Evolutionary conservation across 176 grass and related monocot genomes (phyloP).

Genomic region (Pharus latifolius): DNA sequence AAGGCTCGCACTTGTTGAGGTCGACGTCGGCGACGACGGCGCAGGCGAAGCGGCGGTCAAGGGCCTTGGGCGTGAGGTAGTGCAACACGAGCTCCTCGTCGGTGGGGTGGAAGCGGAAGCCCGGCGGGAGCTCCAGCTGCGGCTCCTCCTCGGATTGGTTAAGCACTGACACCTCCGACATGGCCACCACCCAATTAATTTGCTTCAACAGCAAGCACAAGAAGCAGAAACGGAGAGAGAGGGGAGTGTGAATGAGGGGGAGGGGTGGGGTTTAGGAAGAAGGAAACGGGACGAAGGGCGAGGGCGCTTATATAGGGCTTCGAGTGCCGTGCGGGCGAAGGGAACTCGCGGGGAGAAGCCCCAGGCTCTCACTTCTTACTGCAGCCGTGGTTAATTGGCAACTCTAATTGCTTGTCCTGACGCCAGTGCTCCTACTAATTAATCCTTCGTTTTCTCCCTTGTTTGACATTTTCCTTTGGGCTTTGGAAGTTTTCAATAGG

Average conservation of each 20-base stretch:
- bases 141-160: slow-evolving; percentile 11
- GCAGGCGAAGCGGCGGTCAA: slow-evolving; percentile 30
- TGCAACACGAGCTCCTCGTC: slow-evolving; percentile 68
- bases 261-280: slow-evolving; percentile 11
- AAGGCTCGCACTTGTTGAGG: slow-evolving; percentile 91
- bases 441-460: neutral
- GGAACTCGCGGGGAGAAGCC: neutral
- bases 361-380: neutral
- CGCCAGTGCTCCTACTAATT: neutral
- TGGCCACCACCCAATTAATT: neutral
- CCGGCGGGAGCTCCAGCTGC: slow-evolving; percentile 49
- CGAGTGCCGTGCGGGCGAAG: slow-evolving; percentile 29
- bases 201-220: neutral
- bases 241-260: neutral
- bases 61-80: slow-evolving; percentile 57
- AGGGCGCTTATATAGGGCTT: neutral
- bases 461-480: neutral
- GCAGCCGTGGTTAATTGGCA: neutral
- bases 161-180: slow-evolving; percentile 27
- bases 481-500: neutral
- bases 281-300: neutral
- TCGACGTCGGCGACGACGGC: slow-evolving; percentile 65
- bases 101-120: slow-evolving; percentile 88
- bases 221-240: neutral
- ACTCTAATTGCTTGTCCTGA: neutral